Evolutionary conservation across 257 asterid species (phyloP), one percentile per base, ranked within the genome.

Genomic region (Capsicum rhomboideum): DNA sequence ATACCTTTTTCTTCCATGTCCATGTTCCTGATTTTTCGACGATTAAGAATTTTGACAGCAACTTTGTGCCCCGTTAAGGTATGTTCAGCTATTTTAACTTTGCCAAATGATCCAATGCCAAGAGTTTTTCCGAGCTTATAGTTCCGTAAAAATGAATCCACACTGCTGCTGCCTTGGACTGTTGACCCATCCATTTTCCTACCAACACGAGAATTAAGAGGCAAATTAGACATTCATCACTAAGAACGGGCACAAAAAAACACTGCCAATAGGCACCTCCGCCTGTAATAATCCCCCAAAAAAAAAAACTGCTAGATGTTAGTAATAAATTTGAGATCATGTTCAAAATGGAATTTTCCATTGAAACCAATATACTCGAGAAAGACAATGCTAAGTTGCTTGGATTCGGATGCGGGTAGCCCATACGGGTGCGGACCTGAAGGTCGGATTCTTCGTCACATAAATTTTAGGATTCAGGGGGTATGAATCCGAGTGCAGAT

Each of bases 111-210:
- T 80, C 98, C 98, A 37, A 93, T 93, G 40, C 98, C 98, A 78
- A 95, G 95, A 52, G 98, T 95, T 88, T 95, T 93, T 85, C 98
- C 98, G 18, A 95, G 97, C 91, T 95, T 95, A 82, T 95, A 95
- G 94, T 93, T 91, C 80, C 94, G 86, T 79, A 95, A 85, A 84
- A 91, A 93, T 20, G 94, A 86, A 85, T 93, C 98, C 84, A 90
- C 94, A 34, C 93, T 91, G 80, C 92, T 87, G 69, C 87, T 88
- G 13, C 87, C 92, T 85, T 90, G 97, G 84, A 72, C 40, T 46
- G 71, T 74, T 55, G 97, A 83, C 68, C 94, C 94, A 79, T 95
- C 98, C 98, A 95, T 95, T 67, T 71, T 88, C 90, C 96, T 92
- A 79, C 50, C 85, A 14, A 34, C 6, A 83, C 37, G 77, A 67